These are phyloP conservation scores for Cyberlindnera euphorbiae DNA, from an alignment of 805 yeast genomes.

Conservation along the genomic window DNA sequence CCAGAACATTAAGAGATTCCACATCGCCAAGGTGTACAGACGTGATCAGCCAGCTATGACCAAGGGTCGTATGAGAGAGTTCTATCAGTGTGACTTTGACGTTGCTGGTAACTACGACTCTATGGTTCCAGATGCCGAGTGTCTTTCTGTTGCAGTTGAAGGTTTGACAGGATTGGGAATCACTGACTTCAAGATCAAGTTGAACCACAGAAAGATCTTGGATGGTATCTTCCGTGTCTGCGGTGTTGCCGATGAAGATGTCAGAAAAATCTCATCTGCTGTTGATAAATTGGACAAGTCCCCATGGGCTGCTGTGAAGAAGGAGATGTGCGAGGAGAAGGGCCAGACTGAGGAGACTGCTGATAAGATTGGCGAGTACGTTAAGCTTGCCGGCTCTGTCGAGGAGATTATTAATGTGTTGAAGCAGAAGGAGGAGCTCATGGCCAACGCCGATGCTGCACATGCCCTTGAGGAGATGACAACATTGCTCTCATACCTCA, in stretches of 20 bases:
- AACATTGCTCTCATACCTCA: conserved; percentile 67
- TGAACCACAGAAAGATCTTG: conserved; percentile 91
- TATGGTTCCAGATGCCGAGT: conserved; percentile 97
- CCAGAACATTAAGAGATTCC: conserved; percentile 86
- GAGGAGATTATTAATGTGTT: conserved; percentile 55
- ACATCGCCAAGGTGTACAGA: conserved; percentile 96
- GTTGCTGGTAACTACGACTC: conserved; percentile 88
- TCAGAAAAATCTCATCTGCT: conserved; percentile 88
- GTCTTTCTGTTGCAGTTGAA: conserved; percentile 74
- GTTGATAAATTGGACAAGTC: conserved; percentile 94
- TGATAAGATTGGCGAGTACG: conserved; percentile 87
- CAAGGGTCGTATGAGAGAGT: conserved; percentile 99
- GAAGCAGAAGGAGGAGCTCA: conserved; percentile 51
- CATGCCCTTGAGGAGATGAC: conserved; percentile 80
- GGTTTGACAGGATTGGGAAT: conserved; percentile 84
- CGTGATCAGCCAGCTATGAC: conserved; percentile 99
- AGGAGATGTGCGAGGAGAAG: conserved; percentile 90
- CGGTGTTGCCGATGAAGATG: conserved; percentile 92
- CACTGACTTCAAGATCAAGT: conserved; percentile 81
- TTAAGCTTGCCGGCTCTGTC: conserved; percentile 76
- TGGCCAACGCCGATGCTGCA: conserved; percentile 65
- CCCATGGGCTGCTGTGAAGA: conserved; percentile 93
- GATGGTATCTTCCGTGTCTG: conserved; percentile 95
- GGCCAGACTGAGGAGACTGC: conserved; percentile 89
- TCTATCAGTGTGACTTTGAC: conserved; percentile 98